These are phyloP conservation scores for Hymenoscyphus occultus DNA, from an alignment of 2,329 filamentous ascomycete genomes.

Conservation along the genomic window DNA sequence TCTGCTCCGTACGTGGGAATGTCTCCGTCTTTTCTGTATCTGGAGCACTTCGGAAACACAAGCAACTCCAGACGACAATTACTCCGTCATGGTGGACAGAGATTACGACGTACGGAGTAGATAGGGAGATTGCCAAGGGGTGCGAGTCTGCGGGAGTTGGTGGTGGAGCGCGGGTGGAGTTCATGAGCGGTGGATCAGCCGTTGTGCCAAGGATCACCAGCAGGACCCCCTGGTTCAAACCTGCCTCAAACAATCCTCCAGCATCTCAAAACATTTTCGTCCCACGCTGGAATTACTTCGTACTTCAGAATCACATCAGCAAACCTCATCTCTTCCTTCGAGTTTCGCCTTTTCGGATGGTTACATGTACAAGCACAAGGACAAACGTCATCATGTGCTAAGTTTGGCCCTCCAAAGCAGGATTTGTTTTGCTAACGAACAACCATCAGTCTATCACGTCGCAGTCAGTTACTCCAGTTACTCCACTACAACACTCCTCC, in stretches of 20 bases:
- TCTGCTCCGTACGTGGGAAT: neutral
- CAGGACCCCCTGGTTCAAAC: neutral
- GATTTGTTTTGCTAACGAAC: neutral
- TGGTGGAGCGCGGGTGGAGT: neutral
- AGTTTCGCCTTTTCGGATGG: neutral
- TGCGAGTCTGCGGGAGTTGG: neutral
- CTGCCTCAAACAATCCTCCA: slow-evolving; percentile 18
- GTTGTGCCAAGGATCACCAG: neutral
- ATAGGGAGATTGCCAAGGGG: neutral
- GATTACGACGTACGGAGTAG: too few species aligned
- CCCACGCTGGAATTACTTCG: neutral
- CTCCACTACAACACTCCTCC: neutral
- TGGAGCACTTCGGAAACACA: neutral
- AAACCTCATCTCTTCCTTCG: neutral
- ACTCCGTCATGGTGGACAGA: neutral
- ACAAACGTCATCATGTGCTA: neutral
- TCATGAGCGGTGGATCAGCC: neutral
- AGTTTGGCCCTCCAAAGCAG: neutral
- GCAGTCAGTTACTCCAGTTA: neutral
- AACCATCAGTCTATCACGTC: slow-evolving; percentile 9
- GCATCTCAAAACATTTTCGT: neutral
- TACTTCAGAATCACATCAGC: neutral
- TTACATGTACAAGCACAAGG: too few species aligned
- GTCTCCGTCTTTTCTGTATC: neutral
- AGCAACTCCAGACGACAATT: neutral